phyloP scores from a whole-genome alignment of 306 rosid species.

The Dalbergia oliveri region DNA sequence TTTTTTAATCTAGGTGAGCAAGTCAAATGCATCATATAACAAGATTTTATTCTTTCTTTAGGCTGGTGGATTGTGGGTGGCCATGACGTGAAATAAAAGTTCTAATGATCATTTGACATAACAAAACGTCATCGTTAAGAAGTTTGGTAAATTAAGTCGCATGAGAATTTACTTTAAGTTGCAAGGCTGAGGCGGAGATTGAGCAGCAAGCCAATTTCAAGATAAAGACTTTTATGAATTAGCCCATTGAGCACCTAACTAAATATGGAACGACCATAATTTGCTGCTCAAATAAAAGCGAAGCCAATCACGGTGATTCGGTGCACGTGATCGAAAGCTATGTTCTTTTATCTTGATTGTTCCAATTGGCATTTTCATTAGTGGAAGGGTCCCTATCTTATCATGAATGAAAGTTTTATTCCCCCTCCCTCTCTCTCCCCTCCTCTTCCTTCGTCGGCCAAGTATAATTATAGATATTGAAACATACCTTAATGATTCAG shows the following conservation, averaged over 20 bases:
- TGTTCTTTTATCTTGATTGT: conserved; percentile 39
- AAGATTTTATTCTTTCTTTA: neutral
- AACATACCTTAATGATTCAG: too few relatives aligned
- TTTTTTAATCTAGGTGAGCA: conserved; percentile 1
- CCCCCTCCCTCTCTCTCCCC: neutral
- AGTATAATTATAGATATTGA: too few relatives aligned
- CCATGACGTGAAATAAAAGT: neutral
- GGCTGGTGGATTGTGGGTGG: too few relatives aligned
- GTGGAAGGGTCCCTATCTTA: conserved; percentile 58
- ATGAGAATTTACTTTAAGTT: neutral
- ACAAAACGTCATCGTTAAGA: conserved; percentile 4
- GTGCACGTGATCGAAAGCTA: conserved; percentile 49
- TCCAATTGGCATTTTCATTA: conserved; percentile 40
- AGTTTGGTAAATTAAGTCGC: conserved; percentile 1
- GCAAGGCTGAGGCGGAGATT: neutral
- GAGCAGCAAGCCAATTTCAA: neutral
- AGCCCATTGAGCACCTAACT: neutral
- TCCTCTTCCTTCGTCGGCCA: neutral
- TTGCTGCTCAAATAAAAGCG: conserved; percentile 35
- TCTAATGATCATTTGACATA: neutral
- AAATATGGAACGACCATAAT: conserved; percentile 22
- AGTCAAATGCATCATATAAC: neutral
- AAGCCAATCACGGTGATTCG: conserved; percentile 38
- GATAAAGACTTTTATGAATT: conserved; percentile 2
- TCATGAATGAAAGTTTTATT: conserved; percentile 41